Percentiles rank a stretch among this genome's conserved stretches.
Conservation (phyloP, 2,329 filamentous ascomycete species). For the Tolypocladium guangdongense region DNA sequence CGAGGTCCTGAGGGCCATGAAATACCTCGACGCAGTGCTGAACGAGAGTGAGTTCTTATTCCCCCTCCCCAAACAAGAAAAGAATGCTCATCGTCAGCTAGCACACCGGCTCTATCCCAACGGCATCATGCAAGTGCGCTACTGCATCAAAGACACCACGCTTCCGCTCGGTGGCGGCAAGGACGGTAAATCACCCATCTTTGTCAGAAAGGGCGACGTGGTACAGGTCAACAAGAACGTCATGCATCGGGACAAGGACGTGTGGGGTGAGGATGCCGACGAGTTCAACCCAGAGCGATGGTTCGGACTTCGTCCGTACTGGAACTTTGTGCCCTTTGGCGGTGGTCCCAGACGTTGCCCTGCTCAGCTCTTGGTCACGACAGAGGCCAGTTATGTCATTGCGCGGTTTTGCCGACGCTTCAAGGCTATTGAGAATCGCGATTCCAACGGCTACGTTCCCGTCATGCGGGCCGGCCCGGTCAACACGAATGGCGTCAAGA, state of each 20-base stretch:
- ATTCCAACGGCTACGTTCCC: background rate
- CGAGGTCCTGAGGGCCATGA: background rate
- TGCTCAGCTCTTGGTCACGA: background rate
- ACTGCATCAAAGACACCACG: background rate
- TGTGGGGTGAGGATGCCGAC: background rate
- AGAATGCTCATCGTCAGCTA: background rate
- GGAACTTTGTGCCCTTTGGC: background rate
- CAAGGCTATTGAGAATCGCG: background rate
- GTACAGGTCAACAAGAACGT: background rate
- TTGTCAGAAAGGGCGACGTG: background rate
- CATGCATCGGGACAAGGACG: background rate
- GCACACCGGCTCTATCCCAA: background rate
- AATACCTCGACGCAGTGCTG: background rate
- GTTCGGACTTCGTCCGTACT: background rate
- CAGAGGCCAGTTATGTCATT: background rate
- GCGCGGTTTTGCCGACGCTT: background rate
- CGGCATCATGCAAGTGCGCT: background rate
- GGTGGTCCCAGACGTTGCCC: background rate
- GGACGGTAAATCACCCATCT: background rate
- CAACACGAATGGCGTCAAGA: background rate
- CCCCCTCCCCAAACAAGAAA: background rate
- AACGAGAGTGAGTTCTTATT: background rate
- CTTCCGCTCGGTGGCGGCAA: background rate
- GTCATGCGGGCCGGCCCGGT: background rate
- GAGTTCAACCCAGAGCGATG: background rate